Percentiles rank a stretch among this genome's conserved stretches.
Conservation (phyloP, 768 basidiomycete species). For the Favolaschia claudopus region DNA sequence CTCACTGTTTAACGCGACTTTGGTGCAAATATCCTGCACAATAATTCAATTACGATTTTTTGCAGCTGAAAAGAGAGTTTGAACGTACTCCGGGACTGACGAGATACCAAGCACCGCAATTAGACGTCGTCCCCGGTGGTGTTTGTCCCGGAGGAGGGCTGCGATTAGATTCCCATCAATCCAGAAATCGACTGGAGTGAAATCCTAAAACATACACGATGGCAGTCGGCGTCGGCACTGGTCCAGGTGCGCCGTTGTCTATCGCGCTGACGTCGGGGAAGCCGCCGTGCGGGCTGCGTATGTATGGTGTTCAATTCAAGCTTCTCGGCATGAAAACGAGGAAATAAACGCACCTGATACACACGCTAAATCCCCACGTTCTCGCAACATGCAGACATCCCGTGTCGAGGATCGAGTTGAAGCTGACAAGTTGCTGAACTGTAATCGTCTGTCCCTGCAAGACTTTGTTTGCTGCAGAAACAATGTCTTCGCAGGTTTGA, state of each 20-base stretch:
- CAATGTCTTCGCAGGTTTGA: conserved; percentile 11
- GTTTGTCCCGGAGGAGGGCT: too few species aligned
- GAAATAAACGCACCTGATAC: conserved; percentile 2
- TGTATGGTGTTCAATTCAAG: too few species aligned
- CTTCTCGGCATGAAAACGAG: too few species aligned
- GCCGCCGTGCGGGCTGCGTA: conserved; percentile 7
- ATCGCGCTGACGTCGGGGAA: conserved; percentile 10
- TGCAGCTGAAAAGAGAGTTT: background rate
- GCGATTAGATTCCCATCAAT: too few species aligned
- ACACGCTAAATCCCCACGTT: conserved; percentile 1
- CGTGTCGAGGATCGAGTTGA: conserved; percentile 1
- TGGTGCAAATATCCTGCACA: conserved; percentile 5
- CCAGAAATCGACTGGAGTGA: too few species aligned
- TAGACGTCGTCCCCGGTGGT: conserved; percentile 6
- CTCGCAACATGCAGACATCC: background rate
- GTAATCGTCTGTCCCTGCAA: conserved; percentile 5
- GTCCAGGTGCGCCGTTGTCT: background rate
- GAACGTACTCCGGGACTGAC: conserved; percentile 3
- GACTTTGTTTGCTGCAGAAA: background rate
- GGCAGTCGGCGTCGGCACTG: conserved; percentile 8
- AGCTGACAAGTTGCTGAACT: conserved; percentile 5
- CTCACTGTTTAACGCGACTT: conserved; percentile 12
- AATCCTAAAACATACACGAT: background rate
- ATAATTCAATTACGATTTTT: too few species aligned
- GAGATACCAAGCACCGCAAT: conserved; percentile 18